Percentiles rank a stretch among this genome's conserved stretches.
Evolutionary conservation across 805 yeast species (phyloP).

Genomic region (Candida morakotiae): DNA sequence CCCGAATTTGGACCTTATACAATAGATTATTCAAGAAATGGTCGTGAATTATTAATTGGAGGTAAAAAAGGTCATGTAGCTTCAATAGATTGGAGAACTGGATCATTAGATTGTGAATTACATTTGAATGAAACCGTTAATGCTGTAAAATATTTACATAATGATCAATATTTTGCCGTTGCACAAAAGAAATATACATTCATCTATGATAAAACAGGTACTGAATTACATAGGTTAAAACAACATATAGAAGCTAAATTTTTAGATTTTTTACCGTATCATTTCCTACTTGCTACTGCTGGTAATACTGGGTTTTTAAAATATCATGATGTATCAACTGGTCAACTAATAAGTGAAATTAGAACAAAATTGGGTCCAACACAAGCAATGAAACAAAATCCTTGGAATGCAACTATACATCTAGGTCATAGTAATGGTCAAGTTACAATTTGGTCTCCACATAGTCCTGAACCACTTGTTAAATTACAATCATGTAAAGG

Average conservation of each 20-base stretch:
- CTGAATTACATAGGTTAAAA: slow-evolving; percentile 85
- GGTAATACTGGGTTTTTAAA: slow-evolving; percentile 87
- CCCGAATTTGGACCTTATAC: slow-evolving; percentile 83
- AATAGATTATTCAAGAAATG: slow-evolving; percentile 80
- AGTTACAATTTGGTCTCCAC: slow-evolving; percentile 91
- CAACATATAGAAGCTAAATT: slow-evolving; percentile 84
- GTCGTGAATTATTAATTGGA: slow-evolving; percentile 77
- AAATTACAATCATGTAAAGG: slow-evolving; percentile 81
- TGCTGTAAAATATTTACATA: slow-evolving; percentile 87
- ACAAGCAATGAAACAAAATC: slow-evolving; percentile 81
- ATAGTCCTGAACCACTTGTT: slow-evolving; percentile 78
- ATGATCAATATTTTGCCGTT: slow-evolving; percentile 90
- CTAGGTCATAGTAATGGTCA: slow-evolving; percentile 92
- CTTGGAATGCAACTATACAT: slow-evolving; percentile 94
- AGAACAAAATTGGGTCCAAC: slow-evolving; percentile 91
- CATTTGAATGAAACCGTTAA: slow-evolving; percentile 84
- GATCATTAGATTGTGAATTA: slow-evolving; percentile 75
- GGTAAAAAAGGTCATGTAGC: slow-evolving; percentile 96
- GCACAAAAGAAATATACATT: slow-evolving; percentile 95
- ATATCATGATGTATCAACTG: slow-evolving; percentile 95
- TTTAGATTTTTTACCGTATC: slow-evolving; percentile 89
- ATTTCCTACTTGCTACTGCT: slow-evolving; percentile 79
- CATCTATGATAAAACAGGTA: slow-evolving; percentile 86
- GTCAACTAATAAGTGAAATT: slow-evolving; percentile 75
- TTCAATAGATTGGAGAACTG: slow-evolving; percentile 91